Evolutionary conservation across 148 eudicot genomes (phyloP), one percentile per base, ranked within the genome.

Genomic region (Silene uniflora): DNA sequence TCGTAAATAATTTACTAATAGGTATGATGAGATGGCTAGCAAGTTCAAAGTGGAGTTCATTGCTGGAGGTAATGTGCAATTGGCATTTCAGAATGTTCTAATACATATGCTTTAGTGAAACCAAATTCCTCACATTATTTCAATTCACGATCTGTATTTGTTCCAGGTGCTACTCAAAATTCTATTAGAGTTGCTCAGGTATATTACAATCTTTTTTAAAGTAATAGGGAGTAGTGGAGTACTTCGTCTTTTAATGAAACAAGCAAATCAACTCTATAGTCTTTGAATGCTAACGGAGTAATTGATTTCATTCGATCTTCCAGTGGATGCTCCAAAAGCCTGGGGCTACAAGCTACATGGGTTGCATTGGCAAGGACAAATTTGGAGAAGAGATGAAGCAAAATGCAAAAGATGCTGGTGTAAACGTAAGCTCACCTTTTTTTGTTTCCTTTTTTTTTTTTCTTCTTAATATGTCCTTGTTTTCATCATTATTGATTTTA

Each of bases 301-400:
- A 59, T 55, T n/a, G 18, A 55, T 19, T 56, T 73, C 61, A 21
- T 85, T 69, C 29, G 47, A 3, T 62, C 75, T 59, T 81, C 32
- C 83, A 95, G 98, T 95, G 98, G 98, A 87, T 95, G 90, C 90
- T 95, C 52, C 97, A 95, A 90, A 81, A 84, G 62, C 97, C 97
- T 63, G 92, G 96, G 54, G 92, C 96, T 69, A 89, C 98, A 32
- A 85, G 97, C 80, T 95, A 83, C 73, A 92, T 95, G 19, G 98
- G 98, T 46, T 92, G 88, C 83, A 87, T 95, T 85, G 98, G 98
- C 75, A 95, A 95, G 87, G 98, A 95, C 89, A 95, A 92, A 80
- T 95, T 74, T 81, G 98, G 92, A 27, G 98, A 90, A 83, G 97
- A 89, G 84, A 92, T 95, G 98, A 92, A 88, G 87, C 85, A 85